Conservation (phyloP, 2,329 filamentous ascomycete species). For the Calonectria ilicicola region DNA sequence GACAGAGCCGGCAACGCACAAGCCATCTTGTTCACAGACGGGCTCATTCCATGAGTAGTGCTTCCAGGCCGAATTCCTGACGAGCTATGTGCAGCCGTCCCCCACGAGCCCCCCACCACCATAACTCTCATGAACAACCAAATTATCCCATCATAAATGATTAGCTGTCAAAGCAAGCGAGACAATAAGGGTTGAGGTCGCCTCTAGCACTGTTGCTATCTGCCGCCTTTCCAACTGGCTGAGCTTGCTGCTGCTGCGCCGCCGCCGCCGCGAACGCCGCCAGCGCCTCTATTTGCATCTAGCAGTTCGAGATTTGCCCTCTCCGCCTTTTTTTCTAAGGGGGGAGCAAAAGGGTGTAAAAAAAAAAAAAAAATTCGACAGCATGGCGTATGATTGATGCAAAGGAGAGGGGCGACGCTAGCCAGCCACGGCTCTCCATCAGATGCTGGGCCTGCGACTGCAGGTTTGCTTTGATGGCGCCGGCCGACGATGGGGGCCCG, state of each 20-base stretch:
- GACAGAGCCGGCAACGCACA: background rate
- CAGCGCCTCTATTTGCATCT: background rate
- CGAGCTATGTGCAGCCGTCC: background rate
- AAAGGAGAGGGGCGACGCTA: background rate
- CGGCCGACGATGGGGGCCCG: slow-evolving; percentile 3
- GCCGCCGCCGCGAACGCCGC: background rate
- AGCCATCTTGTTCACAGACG: background rate
- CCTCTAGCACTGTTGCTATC: background rate
- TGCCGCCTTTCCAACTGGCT: background rate
- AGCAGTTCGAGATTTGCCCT: background rate
- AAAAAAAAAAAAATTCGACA: background rate
- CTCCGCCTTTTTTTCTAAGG: background rate
- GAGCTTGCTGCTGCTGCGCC: background rate
- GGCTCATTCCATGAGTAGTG: background rate
- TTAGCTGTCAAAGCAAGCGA: background rate
- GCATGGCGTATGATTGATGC: background rate
- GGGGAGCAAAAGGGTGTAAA: background rate
- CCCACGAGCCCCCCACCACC: slow-evolving; percentile 1
- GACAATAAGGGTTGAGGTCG: background rate
- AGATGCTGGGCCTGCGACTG: background rate
- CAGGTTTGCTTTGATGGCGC: slow-evolving; percentile 4
- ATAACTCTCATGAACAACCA: background rate
- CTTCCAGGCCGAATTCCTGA: background rate
- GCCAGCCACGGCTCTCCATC: background rate
- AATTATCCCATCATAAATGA: background rate